Evolutionary conservation across 805 yeast species (phyloP).

Genomic region (Wickerhamomyces chambardii): DNA sequence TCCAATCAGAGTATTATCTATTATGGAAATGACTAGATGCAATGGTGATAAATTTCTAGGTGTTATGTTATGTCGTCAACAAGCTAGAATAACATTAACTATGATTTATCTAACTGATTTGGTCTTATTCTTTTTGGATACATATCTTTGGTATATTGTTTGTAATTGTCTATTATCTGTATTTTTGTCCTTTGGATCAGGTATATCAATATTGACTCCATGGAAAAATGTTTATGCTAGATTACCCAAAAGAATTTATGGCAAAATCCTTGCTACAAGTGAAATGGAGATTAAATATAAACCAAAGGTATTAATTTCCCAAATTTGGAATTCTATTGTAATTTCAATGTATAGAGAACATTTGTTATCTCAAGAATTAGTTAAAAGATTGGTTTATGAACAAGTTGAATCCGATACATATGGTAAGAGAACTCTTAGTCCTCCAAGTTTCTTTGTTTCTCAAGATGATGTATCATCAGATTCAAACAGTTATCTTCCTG

Average conservation of each 20-base stretch:
- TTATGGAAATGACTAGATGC: slow-evolving; percentile 49
- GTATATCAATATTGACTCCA: slow-evolving; percentile 81
- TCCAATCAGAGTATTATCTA: slow-evolving; percentile 60
- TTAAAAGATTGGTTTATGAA: slow-evolving; percentile 53
- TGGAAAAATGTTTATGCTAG: slow-evolving; percentile 77
- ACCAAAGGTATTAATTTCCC: slow-evolving; percentile 52
- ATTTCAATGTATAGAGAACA: slow-evolving; percentile 81
- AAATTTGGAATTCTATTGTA: slow-evolving; percentile 79
- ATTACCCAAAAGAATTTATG: slow-evolving; percentile 66
- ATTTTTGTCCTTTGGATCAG: slow-evolving; percentile 60
- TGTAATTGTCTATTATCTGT: slow-evolving; percentile 73
- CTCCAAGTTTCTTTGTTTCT: slow-evolving; percentile 73
- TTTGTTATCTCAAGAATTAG: slow-evolving; percentile 63
- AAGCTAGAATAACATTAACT: slow-evolving; percentile 45
- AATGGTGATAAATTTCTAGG: slow-evolving; percentile 57
- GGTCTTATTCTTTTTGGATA: slow-evolving; percentile 67
- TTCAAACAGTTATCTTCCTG: slow-evolving; percentile 48
- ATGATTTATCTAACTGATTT: slow-evolving; percentile 55
- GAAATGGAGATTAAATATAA: slow-evolving; percentile 30
- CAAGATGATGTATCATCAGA: slow-evolving; percentile 71
- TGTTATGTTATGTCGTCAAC: slow-evolving; percentile 39
- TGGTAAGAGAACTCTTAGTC: slow-evolving; percentile 37
- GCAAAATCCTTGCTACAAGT: slow-evolving; percentile 44
- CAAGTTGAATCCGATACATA: slow-evolving; percentile 18
- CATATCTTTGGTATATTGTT: slow-evolving; percentile 79